Percentiles rank a stretch among this genome's conserved stretches.
Conservation (phyloP, 2,329 filamentous ascomycete genomes). For the Exophiala bonariae region DNA sequence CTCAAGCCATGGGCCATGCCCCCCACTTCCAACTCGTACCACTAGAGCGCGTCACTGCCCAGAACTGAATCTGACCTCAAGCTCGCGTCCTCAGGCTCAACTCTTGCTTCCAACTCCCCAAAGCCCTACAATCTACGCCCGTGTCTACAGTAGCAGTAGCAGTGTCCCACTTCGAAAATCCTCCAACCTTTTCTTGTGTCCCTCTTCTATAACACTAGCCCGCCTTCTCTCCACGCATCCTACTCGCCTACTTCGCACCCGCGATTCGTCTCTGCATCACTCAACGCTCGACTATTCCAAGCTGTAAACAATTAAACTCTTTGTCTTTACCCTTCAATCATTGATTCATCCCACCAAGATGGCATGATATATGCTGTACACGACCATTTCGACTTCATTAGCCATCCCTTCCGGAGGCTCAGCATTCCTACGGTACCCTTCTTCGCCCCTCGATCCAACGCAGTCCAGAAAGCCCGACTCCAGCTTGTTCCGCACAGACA, state of each 20-base stretch:
- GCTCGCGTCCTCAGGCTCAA: too few relatives aligned
- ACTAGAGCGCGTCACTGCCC: too few relatives aligned
- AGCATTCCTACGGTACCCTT: conserved; percentile 11
- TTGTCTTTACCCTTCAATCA: too few relatives aligned
- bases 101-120: too few relatives aligned
- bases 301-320: not conserved
- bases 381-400: not conserved
- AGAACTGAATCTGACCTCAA: too few relatives aligned
- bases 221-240: too few relatives aligned
- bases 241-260: conserved; percentile 1
- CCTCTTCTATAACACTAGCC: too few relatives aligned
- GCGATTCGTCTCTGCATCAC: not conserved
- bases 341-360: conserved; percentile 1
- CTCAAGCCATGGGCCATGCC: not conserved
- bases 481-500: conserved; percentile 21
- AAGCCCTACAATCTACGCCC: too few relatives aligned
- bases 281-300: not conserved
- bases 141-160: too few relatives aligned
- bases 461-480: conserved; percentile 12
- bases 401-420: conserved; percentile 15
- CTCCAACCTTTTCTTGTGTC: too few relatives aligned
- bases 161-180: too few relatives aligned
- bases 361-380: not conserved
- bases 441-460: conserved; percentile 14
- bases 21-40: too few relatives aligned